Evolutionary conservation across 768 basidiomycete genomes (phyloP), one percentile per base, ranked within the genome.

Genomic region (Termitomyces sp.): DNA sequence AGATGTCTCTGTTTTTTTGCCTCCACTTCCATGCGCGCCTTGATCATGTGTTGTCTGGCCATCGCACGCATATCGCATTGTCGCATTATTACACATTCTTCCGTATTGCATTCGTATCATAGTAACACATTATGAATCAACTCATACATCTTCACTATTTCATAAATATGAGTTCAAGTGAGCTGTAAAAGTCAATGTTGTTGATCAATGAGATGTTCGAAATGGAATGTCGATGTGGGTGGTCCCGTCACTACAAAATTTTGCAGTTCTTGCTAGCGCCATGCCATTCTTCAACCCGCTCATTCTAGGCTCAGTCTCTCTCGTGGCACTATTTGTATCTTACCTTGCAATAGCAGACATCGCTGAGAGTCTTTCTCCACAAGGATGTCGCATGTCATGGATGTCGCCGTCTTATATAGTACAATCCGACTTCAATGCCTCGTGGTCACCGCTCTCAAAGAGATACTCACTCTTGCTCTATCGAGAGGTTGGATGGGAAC

Each of bases 311-410:
- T 52, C 79, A 45, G 68, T 72, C 56, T 72, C 73, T 62, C 64
- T 69, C 63, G 63, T 70, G 61, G 66, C 68, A 28, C 60, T 76
- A n/a, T 54, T 66, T 7, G 51, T 74, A 16, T 77, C 76, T 52
- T 82, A 79, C 64, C 68, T 71, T 35, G 75, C 83, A 22, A 74
- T 69, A 43, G 69, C 70, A 18, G 75, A 82, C 63, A 69, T 79
- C n/a, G 70, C 74, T 26, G 65, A 73, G 42, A 75, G 72, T 36
- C 75, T 92, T 54, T 93, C 92, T 0, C 90, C 90, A 5, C 90
- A 93, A 78, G 92, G 91, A 82, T 98, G 94, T 72, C 83, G 88
- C 38, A 98, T 98, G 94, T 93, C 92, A 53, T 94, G 85, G 80
- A 97, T 96, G 94, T 90, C 84, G 3, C 95, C 95, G 3, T 89